Evolutionary conservation across 2,329 filamentous ascomycete genomes (phyloP).

Genomic region (Clonostachys byssicola): DNA sequence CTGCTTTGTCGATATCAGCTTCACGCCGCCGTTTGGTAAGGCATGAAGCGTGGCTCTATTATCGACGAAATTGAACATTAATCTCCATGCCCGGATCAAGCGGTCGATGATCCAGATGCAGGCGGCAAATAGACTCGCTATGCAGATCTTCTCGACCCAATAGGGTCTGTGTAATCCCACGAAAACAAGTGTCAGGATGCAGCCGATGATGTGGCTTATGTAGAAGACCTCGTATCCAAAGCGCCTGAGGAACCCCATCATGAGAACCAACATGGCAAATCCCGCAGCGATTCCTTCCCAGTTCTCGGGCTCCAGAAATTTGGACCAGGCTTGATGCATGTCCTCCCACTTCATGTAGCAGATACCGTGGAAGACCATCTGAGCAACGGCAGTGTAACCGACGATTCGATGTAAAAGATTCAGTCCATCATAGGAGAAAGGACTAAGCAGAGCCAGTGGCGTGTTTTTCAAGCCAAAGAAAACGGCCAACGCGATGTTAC

Average conservation of each 20-base stretch:
- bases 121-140: slow-evolving; percentile 28
- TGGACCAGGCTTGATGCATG: neutral
- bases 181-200: slow-evolving; percentile 31
- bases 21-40: slow-evolving; percentile 36
- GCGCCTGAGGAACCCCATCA: slow-evolving; percentile 18
- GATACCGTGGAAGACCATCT: slow-evolving; percentile 27
- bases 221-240: slow-evolving; percentile 43
- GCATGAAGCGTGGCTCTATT: slow-evolving; percentile 15
- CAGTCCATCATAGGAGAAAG: slow-evolving; percentile 36
- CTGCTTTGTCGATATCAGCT: slow-evolving; percentile 38
- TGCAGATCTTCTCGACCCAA: slow-evolving; percentile 26
- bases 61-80: slow-evolving; percentile 15
- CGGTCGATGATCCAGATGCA: slow-evolving; percentile 39
- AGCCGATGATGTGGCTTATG: slow-evolving; percentile 35
- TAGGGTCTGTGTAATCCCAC: slow-evolving; percentile 37
- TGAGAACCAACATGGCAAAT: slow-evolving; percentile 27
- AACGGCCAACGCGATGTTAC: slow-evolving; percentile 31
- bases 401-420: slow-evolving; percentile 40
- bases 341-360: slow-evolving; percentile 24
- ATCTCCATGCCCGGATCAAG: slow-evolving; percentile 24
- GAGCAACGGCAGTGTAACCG: slow-evolving; percentile 33
- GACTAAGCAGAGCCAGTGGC: slow-evolving; percentile 23
- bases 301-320: neutral
- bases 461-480: slow-evolving; percentile 45
- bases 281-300: slow-evolving; percentile 12